Percentiles rank a stretch among this genome's conserved stretches.
These are phyloP conservation scores for Pythium utonaiense DNA, from an alignment of 352 stramenopile genomes.

Conservation along the genomic window DNA sequence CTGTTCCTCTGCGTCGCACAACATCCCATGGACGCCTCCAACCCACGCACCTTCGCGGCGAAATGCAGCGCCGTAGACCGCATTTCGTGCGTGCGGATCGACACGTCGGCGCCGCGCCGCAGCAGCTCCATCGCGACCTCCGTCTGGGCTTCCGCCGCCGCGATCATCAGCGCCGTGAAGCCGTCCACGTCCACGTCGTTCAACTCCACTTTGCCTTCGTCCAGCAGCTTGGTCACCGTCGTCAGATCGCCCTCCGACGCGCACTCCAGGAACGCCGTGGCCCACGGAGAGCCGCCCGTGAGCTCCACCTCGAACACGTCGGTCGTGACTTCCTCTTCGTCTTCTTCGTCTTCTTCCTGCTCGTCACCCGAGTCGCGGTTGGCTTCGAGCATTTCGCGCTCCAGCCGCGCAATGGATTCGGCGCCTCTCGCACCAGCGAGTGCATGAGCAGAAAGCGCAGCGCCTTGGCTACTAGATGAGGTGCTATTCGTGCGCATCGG, in stretches of 20 bases:
- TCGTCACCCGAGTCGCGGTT: background rate
- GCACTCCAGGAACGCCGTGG: slow-evolving; percentile 71
- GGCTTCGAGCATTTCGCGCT: slow-evolving; percentile 14
- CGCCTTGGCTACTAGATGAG: background rate
- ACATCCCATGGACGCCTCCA: background rate
- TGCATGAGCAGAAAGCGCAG: slow-evolving; percentile 6
- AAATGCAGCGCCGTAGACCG: slow-evolving; percentile 76
- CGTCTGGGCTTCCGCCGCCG: slow-evolving; percentile 62
- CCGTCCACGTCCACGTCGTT: slow-evolving; percentile 81
- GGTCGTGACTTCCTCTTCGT: slow-evolving; percentile 50
- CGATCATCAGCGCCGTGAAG: slow-evolving; percentile 85
- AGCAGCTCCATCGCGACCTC: slow-evolving; percentile 58
- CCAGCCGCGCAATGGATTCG: slow-evolving; percentile 14
- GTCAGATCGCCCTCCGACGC: slow-evolving; percentile 64
- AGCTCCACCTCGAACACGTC: slow-evolving; percentile 69
- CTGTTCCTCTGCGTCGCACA: no score
- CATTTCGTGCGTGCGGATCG: slow-evolving; percentile 65
- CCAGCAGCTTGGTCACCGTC: slow-evolving; percentile 57
- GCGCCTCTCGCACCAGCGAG: slow-evolving; percentile 18
- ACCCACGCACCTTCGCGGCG: slow-evolving; percentile 54
- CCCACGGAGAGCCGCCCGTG: slow-evolving; percentile 46
- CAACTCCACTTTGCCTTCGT: slow-evolving; percentile 49
- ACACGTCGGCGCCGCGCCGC: slow-evolving; percentile 50
- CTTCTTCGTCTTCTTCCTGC: slow-evolving; percentile 8
- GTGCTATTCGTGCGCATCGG: background rate